Evolutionary conservation across 129 eudicot species (phyloP), one percentile per base, ranked within the genome.

Genomic region (Flaveria robusta): DNA sequence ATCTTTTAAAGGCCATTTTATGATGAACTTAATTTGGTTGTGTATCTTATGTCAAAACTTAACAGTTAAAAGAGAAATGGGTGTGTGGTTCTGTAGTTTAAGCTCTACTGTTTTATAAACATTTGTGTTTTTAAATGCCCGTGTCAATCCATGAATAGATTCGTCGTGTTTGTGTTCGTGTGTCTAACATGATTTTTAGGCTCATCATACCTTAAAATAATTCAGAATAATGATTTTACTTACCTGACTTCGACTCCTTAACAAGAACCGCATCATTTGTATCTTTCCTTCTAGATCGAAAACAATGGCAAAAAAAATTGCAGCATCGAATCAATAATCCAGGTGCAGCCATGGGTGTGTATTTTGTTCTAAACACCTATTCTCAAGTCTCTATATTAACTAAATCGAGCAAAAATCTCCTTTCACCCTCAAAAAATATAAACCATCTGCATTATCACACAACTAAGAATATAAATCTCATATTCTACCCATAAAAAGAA

Each of bases 261-360:
- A 74, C 60, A 77, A 87, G 87, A 79, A 83, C 91, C 20, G 81
- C 72, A 39, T 82, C 84, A 1, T 27, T 78, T 20, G 75, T 73
- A 75, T 71, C 84, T 66, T 69, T 87, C 76, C 67, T 89, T 83
- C 62, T 86, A 37, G 91, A 76, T 45, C 70, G 87, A 72, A 89
- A 87, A 85, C 97, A 92, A 42, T 88, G 90, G 72, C 93, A 92
- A 65, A 89, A 64, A 39, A 86, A 66, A 50, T 67, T 77, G 71
- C 96, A 89, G 78, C 88, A 87, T 10, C 84, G 24, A 71, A 87
- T 37, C 43, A 92, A 77, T 70, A 87, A 43, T 73, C 81, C 91
- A 1, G 90, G 83, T 54, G 68, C 83, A 68, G 86, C 96, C 86
- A 93, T 81, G 70, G 78, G 83, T 24, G 79, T 60, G 39, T 65